Base-by-base conservation (phyloP, 2,329 filamentous ascomycete genomes). In the Hirsutella thompsonii region DNA sequence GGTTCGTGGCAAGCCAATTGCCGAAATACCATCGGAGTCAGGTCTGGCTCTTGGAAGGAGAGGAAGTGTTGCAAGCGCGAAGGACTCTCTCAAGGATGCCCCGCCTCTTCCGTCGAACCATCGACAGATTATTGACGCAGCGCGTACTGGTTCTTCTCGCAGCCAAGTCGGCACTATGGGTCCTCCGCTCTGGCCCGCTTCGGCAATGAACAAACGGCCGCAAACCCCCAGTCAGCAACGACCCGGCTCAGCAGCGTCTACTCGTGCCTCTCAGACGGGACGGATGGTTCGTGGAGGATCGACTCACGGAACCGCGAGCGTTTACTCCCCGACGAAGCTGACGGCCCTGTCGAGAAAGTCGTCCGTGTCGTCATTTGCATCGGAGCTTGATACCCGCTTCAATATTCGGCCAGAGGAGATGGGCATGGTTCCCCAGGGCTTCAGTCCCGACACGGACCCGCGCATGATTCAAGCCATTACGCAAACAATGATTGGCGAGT, bases 381-480 rank as follows among this genome's bases (percentile, higher is more conserved):
- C 92, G 0, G 92, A 98, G 61, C 68, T 98, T 18, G 92, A 98
- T 53, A 80, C 81, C 44, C 77, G 90, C 33, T 96, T 98, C 69
- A 88, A 93, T 55, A 81, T 87, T 42, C 60, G 56, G 33, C 72
- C 76, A 10, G 63, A 73, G 43, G 73, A 73, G 39, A 68, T 74
- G 57, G 64, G 66, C 36, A 68, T 77, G 41, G 66, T 64, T 36
- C 53, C 67, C 6, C 62, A 66, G 37, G 81, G 80, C 13, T 74
- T 92, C 45, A 76, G 78, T 9, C 69, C 79, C 18, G 75, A 76
- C 47, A 94, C 88, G 5, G 92, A 98, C 63, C 90, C 90, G 47
- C 84, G 90, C 52, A 95, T 98, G 88, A 96, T 98, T 51, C 88
- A 95, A 65, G 92, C 92, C 38, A 95, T 98, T 49, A 98, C 92